Evolutionary conservation across 345 rosid genomes (phyloP), one percentile per base, ranked within the genome.

Genomic region (Arabidopsis arenosa): DNA sequence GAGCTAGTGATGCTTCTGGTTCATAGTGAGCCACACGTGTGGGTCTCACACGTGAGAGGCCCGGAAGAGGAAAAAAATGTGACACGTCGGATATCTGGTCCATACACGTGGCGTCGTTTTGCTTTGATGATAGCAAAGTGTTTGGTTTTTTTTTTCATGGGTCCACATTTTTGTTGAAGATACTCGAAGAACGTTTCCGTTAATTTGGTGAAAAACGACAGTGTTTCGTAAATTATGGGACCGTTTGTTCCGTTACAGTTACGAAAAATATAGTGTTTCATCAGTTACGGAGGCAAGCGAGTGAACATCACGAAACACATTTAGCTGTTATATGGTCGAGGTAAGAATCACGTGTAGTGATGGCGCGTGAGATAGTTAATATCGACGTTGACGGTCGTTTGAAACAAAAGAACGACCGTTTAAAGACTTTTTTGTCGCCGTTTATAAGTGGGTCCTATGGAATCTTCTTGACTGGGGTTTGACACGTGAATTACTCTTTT

Each of bases 91-190:
- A 64, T 3, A 18, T 18, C 30, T 47, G 62, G 66, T 45, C 76
- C 76, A 70, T 77, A 64, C 72, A 77, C 80, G 80, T 72, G 76
- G 72, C 76, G 23, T 37, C 7, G 28, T 64, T 39, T 45, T n/a
- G 51, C 17, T 28, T 3, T 47, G 47, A 28, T 4, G 51, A 37
- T 39, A 5, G 8, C 2, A 23, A 61, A 13, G 7, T 48, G 40
- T 74, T 45, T 28, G 33, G 7, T 0, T 6, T 30, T 4, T 54
- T 2, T 0, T 6, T 35, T 8, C 18, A 17, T 37, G 36, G 68
- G 36, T 66, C 52, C 32, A 9, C 49, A 6, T 7, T 36, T 59
- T 21, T 0, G 43, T 68, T 66, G 48, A 49, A 36, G 13, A 9
- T 40, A 35, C 39, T 68, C 41, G 63, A 36, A 9, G 26, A 43